These are phyloP conservation scores for Fusarium sambucinum DNA, from an alignment of 2,329 filamentous ascomycete species.

Conservation along the genomic window DNA sequence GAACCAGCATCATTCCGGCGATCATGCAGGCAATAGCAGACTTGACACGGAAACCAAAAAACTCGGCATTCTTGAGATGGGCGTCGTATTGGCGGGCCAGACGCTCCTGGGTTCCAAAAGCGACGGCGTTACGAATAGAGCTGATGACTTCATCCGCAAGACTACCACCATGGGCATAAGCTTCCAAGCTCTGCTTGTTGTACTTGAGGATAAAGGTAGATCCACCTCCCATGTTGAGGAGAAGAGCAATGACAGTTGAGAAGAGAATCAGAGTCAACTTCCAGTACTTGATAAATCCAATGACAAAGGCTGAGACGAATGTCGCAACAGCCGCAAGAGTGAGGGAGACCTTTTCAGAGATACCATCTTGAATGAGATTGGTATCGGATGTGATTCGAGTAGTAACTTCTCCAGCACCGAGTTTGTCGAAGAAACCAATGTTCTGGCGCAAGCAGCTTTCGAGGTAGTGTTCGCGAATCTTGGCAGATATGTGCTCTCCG, in stretches of 20 bases:
- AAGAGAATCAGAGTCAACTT: conserved; percentile 90
- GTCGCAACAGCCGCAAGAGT: conserved; percentile 82
- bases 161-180: conserved; percentile 86
- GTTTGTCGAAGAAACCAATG: conserved; percentile 92
- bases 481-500: conserved; percentile 81
- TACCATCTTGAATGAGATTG: conserved; percentile 91
- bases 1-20: conserved; percentile 82
- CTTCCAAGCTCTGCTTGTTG: conserved; percentile 80
- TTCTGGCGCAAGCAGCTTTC: conserved; percentile 87
- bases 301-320: conserved; percentile 89
- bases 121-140: conserved; percentile 90
- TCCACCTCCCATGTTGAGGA: conserved; percentile 80
- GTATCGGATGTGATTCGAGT: conserved; percentile 95
- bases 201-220: conserved; percentile 82
- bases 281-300: conserved; percentile 92
- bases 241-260: conserved; percentile 83
- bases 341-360: conserved; percentile 88
- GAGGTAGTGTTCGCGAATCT: conserved; percentile 86
- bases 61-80: conserved; percentile 79
- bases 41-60: conserved; percentile 82
- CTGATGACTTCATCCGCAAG: conserved; percentile 95
- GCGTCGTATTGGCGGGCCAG: conserved; percentile 87
- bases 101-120: conserved; percentile 93
- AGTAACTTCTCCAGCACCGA: conserved; percentile 92
- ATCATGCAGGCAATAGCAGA: conserved; percentile 81